A percentile compares a stretch with the other conserved stretches of the same genome.
phyloP scores from a whole-genome alignment of 306 rosid genomes.

The Dryas alaskensis region DNA sequence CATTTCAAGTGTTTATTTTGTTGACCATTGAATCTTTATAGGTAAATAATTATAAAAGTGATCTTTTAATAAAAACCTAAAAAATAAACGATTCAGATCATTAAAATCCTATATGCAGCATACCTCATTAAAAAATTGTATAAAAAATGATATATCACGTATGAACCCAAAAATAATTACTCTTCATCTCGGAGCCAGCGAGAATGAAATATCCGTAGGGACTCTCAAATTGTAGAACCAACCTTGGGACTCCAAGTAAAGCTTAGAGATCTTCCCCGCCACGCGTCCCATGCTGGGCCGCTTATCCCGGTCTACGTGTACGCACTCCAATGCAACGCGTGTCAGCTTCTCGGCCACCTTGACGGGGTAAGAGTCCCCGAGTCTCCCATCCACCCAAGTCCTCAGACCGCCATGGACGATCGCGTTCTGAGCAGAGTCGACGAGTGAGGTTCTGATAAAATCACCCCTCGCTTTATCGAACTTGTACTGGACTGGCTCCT shows the following conservation, averaged over 20 bases:
- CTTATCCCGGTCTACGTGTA: constrained; percentile 64
- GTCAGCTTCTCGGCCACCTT: constrained; percentile 57
- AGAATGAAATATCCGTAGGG: constrained; percentile 51
- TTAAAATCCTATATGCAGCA: too few species aligned
- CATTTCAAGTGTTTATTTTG: too few species aligned
- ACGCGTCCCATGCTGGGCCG: constrained; percentile 85
- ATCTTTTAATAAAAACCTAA: too few species aligned
- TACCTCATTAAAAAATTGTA: too few species aligned
- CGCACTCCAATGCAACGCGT: constrained; percentile 70
- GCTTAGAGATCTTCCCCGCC: constrained; percentile 66
- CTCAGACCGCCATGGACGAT: constrained; percentile 39
- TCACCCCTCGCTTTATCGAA: constrained; percentile 44
- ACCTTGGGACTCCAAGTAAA: constrained; percentile 51
- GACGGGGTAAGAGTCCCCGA: constrained; percentile 71
- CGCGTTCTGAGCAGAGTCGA: constrained; percentile 53
- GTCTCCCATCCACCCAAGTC: constrained; percentile 69
- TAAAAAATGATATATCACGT: too few species aligned
- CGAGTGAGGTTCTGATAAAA: constrained; percentile 50
- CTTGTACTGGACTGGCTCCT: constrained; percentile 64
- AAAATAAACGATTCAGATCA: too few species aligned
- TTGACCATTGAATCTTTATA: too few species aligned
- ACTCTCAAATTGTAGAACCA: constrained; percentile 56
- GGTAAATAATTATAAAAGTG: too few species aligned
- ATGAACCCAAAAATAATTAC: too few species aligned
- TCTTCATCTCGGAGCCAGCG: constrained; percentile 59